Evolutionary conservation across 148 eudicot species (phyloP), one percentile per base, ranked within the genome.

Genomic region (Camellia granthamiana): DNA sequence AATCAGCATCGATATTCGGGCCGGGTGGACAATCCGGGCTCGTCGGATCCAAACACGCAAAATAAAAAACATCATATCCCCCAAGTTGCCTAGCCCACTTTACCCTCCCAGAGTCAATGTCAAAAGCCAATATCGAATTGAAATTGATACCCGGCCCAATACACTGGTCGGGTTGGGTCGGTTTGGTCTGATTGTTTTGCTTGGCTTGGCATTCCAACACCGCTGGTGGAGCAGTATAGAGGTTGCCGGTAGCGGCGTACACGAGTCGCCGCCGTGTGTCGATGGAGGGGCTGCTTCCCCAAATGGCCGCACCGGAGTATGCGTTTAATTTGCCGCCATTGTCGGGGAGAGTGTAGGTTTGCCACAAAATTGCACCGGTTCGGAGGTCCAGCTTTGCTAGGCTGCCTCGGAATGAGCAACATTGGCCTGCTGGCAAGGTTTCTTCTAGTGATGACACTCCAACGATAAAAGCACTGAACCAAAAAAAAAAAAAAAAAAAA

Each of bases 271-370:
- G 81, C 7, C 14, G 7, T 3, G 77, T 63, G 77, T 92, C 93
- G 9, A 92, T 81, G 44, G 93, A 74, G 3, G 92, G 96, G 81
- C 93, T 89, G 80, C 96, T 92, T 51, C 96, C 96, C 92, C 92
- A 92, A 21, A 92, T 69, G 7, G 90, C 90, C 0, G 89, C 96
- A 2, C 96, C 96, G 15, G 96, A 76, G 79, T 90, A 92, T 6
- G 90, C 90, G 4, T 90, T 90, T 3, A 80, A 51, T 13, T 72
- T 76, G 18, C 92, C 92, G 0, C 89, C 89, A 19, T 92, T 92
- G n/a, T 89, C 89, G 0, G 93, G 93, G 6, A 92, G 67, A 0
- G 92, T 90, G 47, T 82, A 88, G 5, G 91, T 89, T 75, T 86
- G 87, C 96, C 92, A 92, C 1, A 86, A 12, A 42, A 92, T 85